Conservation (phyloP, 805 yeast species). For the Zygotorulaspora chibaensis region DNA sequence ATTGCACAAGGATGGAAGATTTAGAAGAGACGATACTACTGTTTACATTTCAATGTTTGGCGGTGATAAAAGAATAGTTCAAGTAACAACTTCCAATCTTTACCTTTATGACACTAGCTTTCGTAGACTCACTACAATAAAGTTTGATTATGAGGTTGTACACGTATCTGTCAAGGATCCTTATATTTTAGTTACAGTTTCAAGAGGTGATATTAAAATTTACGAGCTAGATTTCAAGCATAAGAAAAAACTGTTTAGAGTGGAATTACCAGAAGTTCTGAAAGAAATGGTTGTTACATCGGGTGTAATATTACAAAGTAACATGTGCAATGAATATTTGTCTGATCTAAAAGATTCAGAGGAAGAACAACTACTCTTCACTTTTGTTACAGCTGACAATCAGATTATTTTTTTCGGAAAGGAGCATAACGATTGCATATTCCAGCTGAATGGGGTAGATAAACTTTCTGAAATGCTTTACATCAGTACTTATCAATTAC, state of each 20-base stretch:
- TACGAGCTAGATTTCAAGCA: conserved; percentile 42
- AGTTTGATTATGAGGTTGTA: conserved; percentile 57
- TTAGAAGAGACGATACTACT: conserved; percentile 59
- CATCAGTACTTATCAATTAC: conserved; percentile 33
- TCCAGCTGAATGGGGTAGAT: conserved; percentile 37
- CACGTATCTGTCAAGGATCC: conserved; percentile 62
- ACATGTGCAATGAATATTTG: conserved; percentile 42
- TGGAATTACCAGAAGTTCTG: conserved; percentile 36
- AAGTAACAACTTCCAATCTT: conserved; percentile 65
- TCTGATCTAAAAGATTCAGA: conserved; percentile 20
- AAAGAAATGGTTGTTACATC: conserved; percentile 57
- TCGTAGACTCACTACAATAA: conserved; percentile 47
- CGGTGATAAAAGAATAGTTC: conserved; percentile 57
- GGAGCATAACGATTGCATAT: conserved; percentile 41
- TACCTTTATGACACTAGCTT: conserved; percentile 60
- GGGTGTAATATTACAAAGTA: conserved; percentile 56
- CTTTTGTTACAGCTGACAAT: conserved; percentile 74
- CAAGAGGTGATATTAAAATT: conserved; percentile 67
- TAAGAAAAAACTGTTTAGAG: conserved; percentile 34
- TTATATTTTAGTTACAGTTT: conserved; percentile 55
- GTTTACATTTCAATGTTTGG: conserved; percentile 61
- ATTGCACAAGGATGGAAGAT: conserved; percentile 55
- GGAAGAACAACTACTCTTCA: conserved; percentile 42
- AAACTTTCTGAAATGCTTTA: conserved; percentile 39
- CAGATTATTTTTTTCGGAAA: conserved; percentile 61